phyloP scores from a whole-genome alignment of 2,329 filamentous ascomycete genomes.

The Botrytis tulipae region DNA sequence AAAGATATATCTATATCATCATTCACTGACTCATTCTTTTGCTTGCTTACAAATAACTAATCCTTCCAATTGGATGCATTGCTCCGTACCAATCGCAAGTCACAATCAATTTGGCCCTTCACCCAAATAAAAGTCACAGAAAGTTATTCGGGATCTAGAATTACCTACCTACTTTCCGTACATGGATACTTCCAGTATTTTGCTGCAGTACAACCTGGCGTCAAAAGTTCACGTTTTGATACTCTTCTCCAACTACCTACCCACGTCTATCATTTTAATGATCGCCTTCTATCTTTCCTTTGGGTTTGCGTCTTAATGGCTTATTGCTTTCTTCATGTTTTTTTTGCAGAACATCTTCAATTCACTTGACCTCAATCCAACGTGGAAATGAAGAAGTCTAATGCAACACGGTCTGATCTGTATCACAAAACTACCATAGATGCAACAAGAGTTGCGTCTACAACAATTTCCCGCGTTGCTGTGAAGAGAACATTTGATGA shows the following conservation, averaged over 20 bases:
- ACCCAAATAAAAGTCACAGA: not conserved
- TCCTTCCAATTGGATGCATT: not conserved
- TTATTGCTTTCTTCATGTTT: not conserved
- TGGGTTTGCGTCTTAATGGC: slow-evolving; percentile 3
- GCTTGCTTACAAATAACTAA: not conserved
- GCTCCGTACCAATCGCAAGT: not conserved
- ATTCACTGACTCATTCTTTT: not conserved
- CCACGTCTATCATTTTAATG: not conserved
- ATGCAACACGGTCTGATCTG: not conserved
- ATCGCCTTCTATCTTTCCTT: not conserved
- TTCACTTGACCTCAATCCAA: not conserved
- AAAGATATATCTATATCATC: not conserved
- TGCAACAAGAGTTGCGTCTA: slow-evolving; percentile 23
- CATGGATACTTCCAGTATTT: not conserved
- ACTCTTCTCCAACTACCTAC: not conserved
- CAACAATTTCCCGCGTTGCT: slow-evolving; percentile 28
- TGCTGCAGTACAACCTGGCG: not conserved
- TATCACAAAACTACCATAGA: slow-evolving; percentile 34
- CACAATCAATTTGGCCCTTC: not conserved
- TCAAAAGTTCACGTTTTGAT: not conserved
- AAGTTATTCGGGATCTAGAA: not conserved
- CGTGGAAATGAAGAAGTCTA: not conserved
- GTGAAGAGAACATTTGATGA: slow-evolving; percentile 32
- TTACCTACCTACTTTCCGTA: too few species aligned
- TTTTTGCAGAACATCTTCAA: not conserved